Conservation (phyloP, 2,329 filamentous ascomycete genomes). For the Pseudocercospora macadamiae region DNA sequence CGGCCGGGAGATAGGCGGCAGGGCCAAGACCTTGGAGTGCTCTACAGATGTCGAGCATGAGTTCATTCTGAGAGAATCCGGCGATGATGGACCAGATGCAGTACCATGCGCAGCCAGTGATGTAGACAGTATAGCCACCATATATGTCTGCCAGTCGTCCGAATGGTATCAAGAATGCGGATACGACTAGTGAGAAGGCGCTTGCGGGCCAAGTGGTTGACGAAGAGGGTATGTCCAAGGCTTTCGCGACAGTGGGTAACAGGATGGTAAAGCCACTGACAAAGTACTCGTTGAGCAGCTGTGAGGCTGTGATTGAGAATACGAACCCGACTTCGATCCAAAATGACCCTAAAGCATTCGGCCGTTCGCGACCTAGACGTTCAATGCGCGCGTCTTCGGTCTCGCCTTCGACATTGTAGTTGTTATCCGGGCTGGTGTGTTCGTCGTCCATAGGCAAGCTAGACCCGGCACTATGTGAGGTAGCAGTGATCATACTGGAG, state of each 20-base stretch:
- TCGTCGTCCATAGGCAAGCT: too few species aligned
- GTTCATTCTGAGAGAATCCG: slow-evolving; percentile 37
- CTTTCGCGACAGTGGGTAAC: slow-evolving; percentile 64
- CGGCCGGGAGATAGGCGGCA: slow-evolving; percentile 40
- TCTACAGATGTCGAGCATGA: slow-evolving; percentile 42
- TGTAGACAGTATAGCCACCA: slow-evolving; percentile 64
- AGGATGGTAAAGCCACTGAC: slow-evolving; percentile 74
- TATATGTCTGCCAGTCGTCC: slow-evolving; percentile 57
- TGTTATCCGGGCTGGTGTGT: too few species aligned
- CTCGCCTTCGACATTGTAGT: slow-evolving; percentile 16
- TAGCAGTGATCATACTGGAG: too few species aligned
- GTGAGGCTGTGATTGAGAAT: slow-evolving; percentile 49
- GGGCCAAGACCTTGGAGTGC: slow-evolving; percentile 43
- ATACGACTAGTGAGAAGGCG: slow-evolving; percentile 55
- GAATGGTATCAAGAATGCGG: slow-evolving; percentile 54
- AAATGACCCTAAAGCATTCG: slow-evolving; percentile 56
- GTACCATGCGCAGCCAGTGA: slow-evolving; percentile 57
- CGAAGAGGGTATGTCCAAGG: slow-evolving; percentile 68
- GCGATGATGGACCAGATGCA: slow-evolving; percentile 38
- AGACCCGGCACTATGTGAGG: too few species aligned
- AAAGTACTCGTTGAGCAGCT: slow-evolving; percentile 64
- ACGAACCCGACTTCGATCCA: slow-evolving; percentile 66
- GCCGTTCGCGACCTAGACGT: slow-evolving; percentile 64
- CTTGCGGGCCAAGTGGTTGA: slow-evolving; percentile 60
- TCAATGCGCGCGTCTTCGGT: slow-evolving; percentile 52